A percentile compares a stretch with the other conserved stretches of the same genome.
Conservation (phyloP, 1,284 basidiomycete species). For the Schizophyllum amplum region DNA sequence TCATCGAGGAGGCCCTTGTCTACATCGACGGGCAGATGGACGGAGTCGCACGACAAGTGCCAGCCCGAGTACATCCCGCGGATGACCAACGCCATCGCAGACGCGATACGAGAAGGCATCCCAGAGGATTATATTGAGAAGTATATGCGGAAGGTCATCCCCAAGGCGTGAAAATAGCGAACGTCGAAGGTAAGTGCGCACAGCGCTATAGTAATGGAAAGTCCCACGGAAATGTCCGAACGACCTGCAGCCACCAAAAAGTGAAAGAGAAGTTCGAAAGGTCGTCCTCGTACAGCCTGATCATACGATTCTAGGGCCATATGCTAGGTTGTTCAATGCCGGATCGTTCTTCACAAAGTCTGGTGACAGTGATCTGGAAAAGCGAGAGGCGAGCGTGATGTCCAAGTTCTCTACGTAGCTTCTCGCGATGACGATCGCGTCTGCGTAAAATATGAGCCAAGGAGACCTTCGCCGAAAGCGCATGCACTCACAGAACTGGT, state of each 20-base stretch:
- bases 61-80: slow-evolving; percentile 32
- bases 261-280: background rate
- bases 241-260: background rate
- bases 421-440: slow-evolving; percentile 8
- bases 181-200: background rate
- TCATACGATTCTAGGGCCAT: background rate
- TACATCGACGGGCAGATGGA: slow-evolving; percentile 29
- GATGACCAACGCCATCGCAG: slow-evolving; percentile 34
- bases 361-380: background rate
- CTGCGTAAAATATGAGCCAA: background rate
- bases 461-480: background rate
- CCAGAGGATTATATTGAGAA: slow-evolving; percentile 32
- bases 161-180: slow-evolving; percentile 7
- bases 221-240: background rate
- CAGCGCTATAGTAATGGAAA: background rate
- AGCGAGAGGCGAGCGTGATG: background rate
- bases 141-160: slow-evolving; percentile 33
- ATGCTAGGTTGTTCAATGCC: background rate
- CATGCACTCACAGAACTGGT: slow-evolving; percentile 9
- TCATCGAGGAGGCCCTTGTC: slow-evolving; percentile 23
- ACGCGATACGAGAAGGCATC: slow-evolving; percentile 29
- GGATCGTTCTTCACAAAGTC: background rate
- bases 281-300: background rate
- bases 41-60: slow-evolving; percentile 19
- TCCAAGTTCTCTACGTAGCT: slow-evolving; percentile 10